phyloP scores from a whole-genome alignment of 2,329 filamentous ascomycete genomes.

The Colletotrichum sp. region DNA sequence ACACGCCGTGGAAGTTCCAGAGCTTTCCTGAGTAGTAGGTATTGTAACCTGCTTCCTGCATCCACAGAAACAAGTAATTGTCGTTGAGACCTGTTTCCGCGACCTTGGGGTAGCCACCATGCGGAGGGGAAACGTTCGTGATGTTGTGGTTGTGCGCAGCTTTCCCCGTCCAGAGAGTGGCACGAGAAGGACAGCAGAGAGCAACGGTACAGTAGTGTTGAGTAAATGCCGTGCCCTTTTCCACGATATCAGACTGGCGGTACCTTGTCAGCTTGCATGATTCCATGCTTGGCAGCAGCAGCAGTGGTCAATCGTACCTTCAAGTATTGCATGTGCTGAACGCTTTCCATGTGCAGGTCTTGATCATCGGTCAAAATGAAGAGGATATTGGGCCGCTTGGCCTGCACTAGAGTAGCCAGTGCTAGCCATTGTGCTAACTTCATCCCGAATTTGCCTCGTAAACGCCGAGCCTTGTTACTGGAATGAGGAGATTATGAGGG shows the following conservation, averaged over 20 bases:
- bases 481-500: background rate
- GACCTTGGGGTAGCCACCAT: constrained; percentile 51
- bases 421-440: background rate
- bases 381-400: background rate
- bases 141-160: constrained; percentile 32
- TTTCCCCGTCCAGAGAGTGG: constrained; percentile 27
- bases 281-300: background rate
- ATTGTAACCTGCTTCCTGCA: constrained; percentile 54
- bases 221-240: constrained; percentile 27
- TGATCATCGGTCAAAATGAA: background rate
- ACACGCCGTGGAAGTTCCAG: constrained; percentile 52
- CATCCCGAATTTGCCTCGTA: background rate
- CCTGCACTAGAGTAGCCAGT: background rate
- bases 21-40: constrained; percentile 61
- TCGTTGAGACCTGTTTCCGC: constrained; percentile 52
- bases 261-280: background rate
- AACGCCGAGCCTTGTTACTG: background rate
- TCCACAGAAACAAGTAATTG: constrained; percentile 54
- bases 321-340: background rate
- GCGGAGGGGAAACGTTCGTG: constrained; percentile 21
- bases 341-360: background rate
- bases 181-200: constrained; percentile 31
- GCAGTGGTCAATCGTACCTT: background rate
- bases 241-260: background rate
- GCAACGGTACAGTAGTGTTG: constrained; percentile 33